Conservation (phyloP, 208 protist genomes). For the Leishmania martiniquensis region DNA sequence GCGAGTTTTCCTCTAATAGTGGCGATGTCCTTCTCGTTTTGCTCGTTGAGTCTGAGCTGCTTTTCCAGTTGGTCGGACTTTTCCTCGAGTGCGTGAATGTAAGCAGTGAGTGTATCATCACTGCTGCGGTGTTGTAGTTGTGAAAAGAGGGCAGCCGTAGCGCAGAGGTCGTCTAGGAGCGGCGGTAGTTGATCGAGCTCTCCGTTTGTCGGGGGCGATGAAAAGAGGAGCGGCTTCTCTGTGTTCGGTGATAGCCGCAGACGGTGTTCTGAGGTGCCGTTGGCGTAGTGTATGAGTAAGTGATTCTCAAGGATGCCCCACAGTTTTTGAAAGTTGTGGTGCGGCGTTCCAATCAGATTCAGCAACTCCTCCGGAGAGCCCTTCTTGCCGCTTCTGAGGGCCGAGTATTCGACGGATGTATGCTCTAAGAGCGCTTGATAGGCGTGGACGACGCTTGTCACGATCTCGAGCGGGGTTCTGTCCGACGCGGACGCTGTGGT, state of each 20-base stretch:
- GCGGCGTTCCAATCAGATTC: neutral
- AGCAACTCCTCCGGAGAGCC: neutral
- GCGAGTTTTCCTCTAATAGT: too few species aligned
- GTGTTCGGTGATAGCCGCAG: neutral
- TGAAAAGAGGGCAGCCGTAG: neutral
- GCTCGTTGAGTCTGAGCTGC: neutral
- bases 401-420: neutral
- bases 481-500: neutral
- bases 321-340: neutral
- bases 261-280: neutral
- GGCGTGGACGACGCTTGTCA: conserved; percentile 15
- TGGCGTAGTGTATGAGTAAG: neutral
- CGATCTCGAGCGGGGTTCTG: conserved; percentile 9
- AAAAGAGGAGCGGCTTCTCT: neutral
- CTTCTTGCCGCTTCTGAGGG: too few species aligned
- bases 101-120: neutral
- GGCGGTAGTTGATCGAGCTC: neutral
- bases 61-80: neutral
- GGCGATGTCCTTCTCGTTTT: neutral
- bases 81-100: neutral
- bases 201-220: neutral
- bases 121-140: neutral
- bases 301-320: neutral
- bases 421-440: conserved; percentile 9
- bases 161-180: neutral